Base-by-base conservation (phyloP, 139 green algal species). In the Chlamydomonas sp. region DNA sequence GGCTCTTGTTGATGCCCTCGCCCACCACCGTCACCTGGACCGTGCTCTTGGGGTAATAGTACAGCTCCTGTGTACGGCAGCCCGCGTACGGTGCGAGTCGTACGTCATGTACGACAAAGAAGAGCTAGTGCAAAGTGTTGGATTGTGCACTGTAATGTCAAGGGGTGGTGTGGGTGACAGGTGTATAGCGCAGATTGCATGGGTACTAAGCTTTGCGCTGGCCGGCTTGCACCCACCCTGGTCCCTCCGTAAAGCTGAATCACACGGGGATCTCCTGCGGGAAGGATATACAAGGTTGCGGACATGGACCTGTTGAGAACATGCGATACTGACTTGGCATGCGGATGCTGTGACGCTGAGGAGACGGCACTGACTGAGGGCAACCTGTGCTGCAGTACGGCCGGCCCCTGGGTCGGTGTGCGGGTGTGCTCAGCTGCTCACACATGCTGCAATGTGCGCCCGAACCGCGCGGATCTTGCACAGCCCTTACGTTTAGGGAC, bases 21-120 rank as follows among this genome's bases (percentile, higher is more conserved):
- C 89, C 92, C 68, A 93, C 92, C 57, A 93, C 90, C 9, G 88
- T 91, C 17, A 95, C 88, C 6, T 88, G 86, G 62, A 93, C 78
- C 3, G 78, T 91, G 67, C 87, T 83, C 62, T 93, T 92, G 14
- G 94, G 93, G 81, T 96, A 96, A 86, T 96, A 96, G 63, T 91
- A 96, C 49, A 96, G 67, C 85, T 89, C 83, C 68, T 89, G 86
- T 0, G 63, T 3, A 1, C 82, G 75, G 31, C 59, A 66, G 15
- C 76, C 76, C 20, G n/a, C 6, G 2, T 31, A n/a, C 76, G 76
- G 31, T 20, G 59, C 31, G 7, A 49, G 12, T n/a, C 16, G 2
- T 49, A 49, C 31, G 31, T 49, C 31, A 49, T 49, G 31, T 49
- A 49, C 31, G 31, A 49, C 31, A 49, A 49, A 0, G 31, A 49